Percentiles rank a stretch among this genome's conserved stretches.
Conservation (phyloP, 2,329 filamentous ascomycete genomes). For the Aspergillus ustus region DNA sequence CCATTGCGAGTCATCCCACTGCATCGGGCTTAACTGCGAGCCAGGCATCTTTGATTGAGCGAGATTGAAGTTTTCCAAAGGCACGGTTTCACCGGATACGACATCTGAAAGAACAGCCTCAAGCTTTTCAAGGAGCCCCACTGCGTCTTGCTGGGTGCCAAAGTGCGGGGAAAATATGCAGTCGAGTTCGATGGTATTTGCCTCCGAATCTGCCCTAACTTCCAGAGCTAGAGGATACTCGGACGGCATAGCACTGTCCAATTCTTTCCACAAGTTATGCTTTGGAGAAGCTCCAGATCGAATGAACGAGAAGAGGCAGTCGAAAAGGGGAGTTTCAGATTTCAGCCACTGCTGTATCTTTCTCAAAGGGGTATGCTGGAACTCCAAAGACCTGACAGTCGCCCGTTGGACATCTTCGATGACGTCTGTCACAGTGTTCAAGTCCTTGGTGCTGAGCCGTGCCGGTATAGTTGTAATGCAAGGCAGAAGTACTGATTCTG, state of each 20-base stretch:
- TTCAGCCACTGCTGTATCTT: constrained; percentile 43
- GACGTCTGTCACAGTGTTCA: constrained; percentile 29
- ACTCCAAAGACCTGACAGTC: constrained; percentile 36
- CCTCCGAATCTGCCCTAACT: constrained; percentile 32
- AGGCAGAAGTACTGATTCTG: constrained; percentile 39
- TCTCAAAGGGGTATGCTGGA: constrained; percentile 42
- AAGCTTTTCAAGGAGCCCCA: constrained; percentile 38
- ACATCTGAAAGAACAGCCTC: constrained; percentile 36
- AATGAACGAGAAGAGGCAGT: constrained; percentile 41
- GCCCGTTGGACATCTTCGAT: constrained; percentile 29
- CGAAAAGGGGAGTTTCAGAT: constrained; percentile 38
- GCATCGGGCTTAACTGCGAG: background rate
- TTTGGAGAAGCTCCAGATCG: constrained; percentile 19
- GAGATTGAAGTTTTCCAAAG: constrained; percentile 31
- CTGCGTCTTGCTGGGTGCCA: constrained; percentile 25
- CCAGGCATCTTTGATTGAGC: constrained; percentile 8
- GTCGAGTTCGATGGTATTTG: constrained; percentile 30
- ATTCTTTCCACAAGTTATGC: constrained; percentile 33
- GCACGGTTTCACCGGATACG: constrained; percentile 28
- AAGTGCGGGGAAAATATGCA: constrained; percentile 34
- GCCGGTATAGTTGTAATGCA: constrained; percentile 45
- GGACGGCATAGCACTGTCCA: constrained; percentile 40
- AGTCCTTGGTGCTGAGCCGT: constrained; percentile 32
- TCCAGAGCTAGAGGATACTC: constrained; percentile 44
- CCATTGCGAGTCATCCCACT: constrained; percentile 30